Conservation (phyloP, 1,139 yeast genomes). For the Suhomyces bolitotheri region DNA sequence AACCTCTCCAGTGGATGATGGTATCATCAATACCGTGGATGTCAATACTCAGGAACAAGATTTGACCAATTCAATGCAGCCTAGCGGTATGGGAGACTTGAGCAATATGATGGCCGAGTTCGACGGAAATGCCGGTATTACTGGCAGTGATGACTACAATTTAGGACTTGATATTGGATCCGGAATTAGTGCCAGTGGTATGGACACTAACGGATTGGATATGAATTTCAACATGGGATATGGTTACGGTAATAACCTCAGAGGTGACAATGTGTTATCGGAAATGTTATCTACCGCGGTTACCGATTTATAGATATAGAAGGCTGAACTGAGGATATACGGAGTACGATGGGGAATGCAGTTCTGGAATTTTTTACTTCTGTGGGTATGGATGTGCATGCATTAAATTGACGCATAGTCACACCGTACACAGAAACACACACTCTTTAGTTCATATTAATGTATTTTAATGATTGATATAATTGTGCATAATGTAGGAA, state of each 20-base stretch:
- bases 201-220: neutral
- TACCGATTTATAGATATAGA: slow-evolving; percentile 9
- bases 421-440: too few species aligned
- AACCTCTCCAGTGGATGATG: neutral
- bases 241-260: slow-evolving; percentile 1
- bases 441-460: slow-evolving; percentile 2
- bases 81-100: slow-evolving; percentile 7
- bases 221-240: neutral
- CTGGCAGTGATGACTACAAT: slow-evolving; percentile 5
- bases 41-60: slow-evolving; percentile 3
- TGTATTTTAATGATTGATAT: slow-evolving; percentile 3
- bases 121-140: slow-evolving; percentile 2
- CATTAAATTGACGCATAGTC: too few species aligned
- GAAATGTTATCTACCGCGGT: slow-evolving; percentile 12
- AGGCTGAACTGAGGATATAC: neutral
- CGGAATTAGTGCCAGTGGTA: neutral
- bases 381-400: too few species aligned
- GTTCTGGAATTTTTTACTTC: too few species aligned
- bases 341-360: too few species aligned
- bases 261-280: slow-evolving; percentile 6
- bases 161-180: neutral
- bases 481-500: too few species aligned
- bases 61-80: neutral
- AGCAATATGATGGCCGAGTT: slow-evolving; percentile 10
- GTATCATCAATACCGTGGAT: slow-evolving; percentile 3